Evolutionary conservation across 2,329 filamentous ascomycete species (phyloP).

Genomic region (Neonectria hederae): DNA sequence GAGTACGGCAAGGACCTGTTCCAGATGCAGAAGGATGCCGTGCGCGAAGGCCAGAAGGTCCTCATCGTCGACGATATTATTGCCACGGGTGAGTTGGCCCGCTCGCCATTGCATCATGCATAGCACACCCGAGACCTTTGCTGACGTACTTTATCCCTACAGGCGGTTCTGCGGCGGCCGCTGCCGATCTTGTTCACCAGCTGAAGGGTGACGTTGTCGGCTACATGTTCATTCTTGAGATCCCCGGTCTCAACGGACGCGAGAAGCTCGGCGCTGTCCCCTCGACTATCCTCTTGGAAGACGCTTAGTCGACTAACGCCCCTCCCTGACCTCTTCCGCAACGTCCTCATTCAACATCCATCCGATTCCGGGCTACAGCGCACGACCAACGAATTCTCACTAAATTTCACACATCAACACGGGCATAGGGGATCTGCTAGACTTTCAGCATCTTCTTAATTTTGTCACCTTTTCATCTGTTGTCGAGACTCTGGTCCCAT

Average conservation of each 20-base stretch:
- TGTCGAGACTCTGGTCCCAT: conserved; percentile 25
- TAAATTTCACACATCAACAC: conserved; percentile 21
- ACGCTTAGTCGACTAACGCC: conserved; percentile 37
- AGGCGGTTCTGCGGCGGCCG: conserved; percentile 93
- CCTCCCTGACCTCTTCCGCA: conserved; percentile 22
- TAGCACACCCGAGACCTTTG: conserved; percentile 7
- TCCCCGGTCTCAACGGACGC: conserved; percentile 90
- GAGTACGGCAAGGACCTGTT: conserved; percentile 97
- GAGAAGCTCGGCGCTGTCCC: conserved; percentile 84
- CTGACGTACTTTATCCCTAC: conserved; percentile 34
- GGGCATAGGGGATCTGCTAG: conserved; percentile 29
- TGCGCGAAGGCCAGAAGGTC: conserved; percentile 88
- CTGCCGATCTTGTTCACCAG: conserved; percentile 85
- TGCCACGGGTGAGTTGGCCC: conserved; percentile 79
- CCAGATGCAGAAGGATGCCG: conserved; percentile 90
- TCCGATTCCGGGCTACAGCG: conserved; percentile 28
- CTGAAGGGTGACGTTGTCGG: conserved; percentile 87
- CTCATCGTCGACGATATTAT: conserved; percentile 98
- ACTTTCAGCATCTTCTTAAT: conserved; percentile 29
- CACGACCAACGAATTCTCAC: conserved; percentile 25
- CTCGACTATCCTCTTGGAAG: conserved; percentile 81
- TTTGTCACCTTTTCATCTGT: conserved; percentile 22
- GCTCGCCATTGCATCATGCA: conserved; percentile 15
- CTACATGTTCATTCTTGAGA: conserved; percentile 95
- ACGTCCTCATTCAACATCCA: conserved; percentile 27